A percentile compares a stretch with the other conserved stretches of the same genome.
Conservation (phyloP, 1,139 yeast genomes). For the Candida gigantensis region DNA sequence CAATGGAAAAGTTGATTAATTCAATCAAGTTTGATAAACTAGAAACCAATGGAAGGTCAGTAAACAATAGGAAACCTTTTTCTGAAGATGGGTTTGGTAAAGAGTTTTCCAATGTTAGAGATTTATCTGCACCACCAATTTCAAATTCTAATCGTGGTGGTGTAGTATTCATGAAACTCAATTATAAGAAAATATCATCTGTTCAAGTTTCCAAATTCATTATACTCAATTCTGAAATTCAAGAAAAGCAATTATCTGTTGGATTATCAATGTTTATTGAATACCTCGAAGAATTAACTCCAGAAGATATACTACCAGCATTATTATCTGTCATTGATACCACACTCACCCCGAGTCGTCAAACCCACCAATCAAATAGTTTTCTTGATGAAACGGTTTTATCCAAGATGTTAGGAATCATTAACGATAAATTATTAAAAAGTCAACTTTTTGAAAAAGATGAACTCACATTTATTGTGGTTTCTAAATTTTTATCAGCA, state of each 20-base stretch:
- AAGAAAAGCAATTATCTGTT: conserved; percentile 7
- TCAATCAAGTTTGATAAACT: conserved; percentile 4
- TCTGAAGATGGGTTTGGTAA: conserved; percentile 9
- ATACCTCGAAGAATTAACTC: conserved; percentile 9
- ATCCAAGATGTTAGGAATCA: conserved; percentile 22
- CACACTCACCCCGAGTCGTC: not conserved
- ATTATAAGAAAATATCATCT: conserved; percentile 1
- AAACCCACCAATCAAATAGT: too few species aligned
- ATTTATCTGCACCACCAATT: conserved; percentile 11
- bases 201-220: conserved; percentile 7
- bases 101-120: conserved; percentile 14
- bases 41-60: not conserved
- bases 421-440: conserved; percentile 34
- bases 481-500: conserved; percentile 25
- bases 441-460: conserved; percentile 32
- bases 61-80: conserved; percentile 3
- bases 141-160: not conserved
- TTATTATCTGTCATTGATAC: conserved; percentile 9
- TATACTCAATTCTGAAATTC: conserved; percentile 3
- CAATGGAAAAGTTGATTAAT: conserved; percentile 7
- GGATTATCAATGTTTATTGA: conserved; percentile 4
- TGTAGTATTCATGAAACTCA: conserved; percentile 2
- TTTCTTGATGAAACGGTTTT: conserved; percentile 8
- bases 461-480: conserved; percentile 32
- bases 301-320: conserved; percentile 9